Base-by-base conservation (phyloP, 164 flowering plant genomes). In the Euptelea pleiosperma region DNA sequence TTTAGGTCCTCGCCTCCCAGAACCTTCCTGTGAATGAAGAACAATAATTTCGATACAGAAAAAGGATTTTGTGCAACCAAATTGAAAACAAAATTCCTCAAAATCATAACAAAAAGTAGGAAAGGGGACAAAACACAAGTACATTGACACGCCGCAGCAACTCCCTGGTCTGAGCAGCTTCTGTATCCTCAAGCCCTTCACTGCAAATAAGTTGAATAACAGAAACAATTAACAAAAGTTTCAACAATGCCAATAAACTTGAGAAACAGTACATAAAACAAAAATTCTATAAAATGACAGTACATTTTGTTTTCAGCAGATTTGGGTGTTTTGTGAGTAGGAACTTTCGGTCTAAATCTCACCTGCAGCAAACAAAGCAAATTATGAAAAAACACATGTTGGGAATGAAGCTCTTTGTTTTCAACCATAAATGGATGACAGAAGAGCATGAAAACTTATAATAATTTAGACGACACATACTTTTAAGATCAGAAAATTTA, bases 101-200 rank as follows among this genome's bases (percentile, higher is more conserved):
- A 18, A 8, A 41, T 15, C 22, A 8, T 4, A 4, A 24, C 7
- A 47, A 25, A 43, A n/a, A 40, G 30, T 12, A 11, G 31, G 6
- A 52, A 35, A 43, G n/a, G 4, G 11, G 4, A 4, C 46, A 46
- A 30, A 25, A 55, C 6, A 25, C 9, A 6, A 30, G 6, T 56
- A 61, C 65, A 45, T 55, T 67, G 51, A 55, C 55, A 48, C 43
- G 61, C 29, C 41, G 44, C 51, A 60, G 19, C 65, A 42, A 48
- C 35, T 60, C 61, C 22, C 22, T 28, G 49, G 60, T 64, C 55
- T 55, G 22, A 22, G 61, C 52, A 29, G 18, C 61, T 33, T 67
- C 70, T 47, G 25, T 57, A 16, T 67, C 46, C 12, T 33, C 29
- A 55, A 14, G 8, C 33, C 30, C 46, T 12, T 61, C 57, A 30